Percentiles rank a stretch among this genome's conserved stretches.
phyloP scores from a whole-genome alignment of 2,329 filamentous ascomycete species.

The Ilyonectria mors-panacis region DNA sequence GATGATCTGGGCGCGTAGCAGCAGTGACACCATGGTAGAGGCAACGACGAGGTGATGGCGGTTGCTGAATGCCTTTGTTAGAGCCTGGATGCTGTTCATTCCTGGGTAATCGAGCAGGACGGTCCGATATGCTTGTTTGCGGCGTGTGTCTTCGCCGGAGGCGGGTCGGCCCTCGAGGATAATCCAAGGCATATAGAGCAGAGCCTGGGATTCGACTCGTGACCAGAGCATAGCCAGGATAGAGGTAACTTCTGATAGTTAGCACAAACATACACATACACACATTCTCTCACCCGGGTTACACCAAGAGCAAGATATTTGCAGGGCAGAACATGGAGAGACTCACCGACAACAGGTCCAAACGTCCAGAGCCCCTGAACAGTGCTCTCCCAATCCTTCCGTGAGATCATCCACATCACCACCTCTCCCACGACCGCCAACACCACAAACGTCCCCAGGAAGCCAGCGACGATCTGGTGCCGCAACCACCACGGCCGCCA shows the following conservation, averaged over 20 bases:
- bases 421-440: conserved; percentile 44
- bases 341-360: conserved; percentile 48
- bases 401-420: conserved; percentile 44
- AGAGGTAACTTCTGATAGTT: conserved; percentile 41
- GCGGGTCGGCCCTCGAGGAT: conserved; percentile 43
- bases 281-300: neutral
- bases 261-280: neutral
- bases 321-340: neutral
- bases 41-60: conserved; percentile 47
- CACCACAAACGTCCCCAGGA: conserved; percentile 37
- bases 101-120: conserved; percentile 48
- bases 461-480: conserved; percentile 38
- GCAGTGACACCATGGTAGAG: conserved; percentile 40
- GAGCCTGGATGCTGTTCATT: conserved; percentile 41
- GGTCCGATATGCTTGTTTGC: conserved; percentile 47
- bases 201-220: conserved; percentile 48
- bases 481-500: conserved; percentile 48
- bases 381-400: conserved; percentile 33
- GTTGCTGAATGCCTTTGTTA: conserved; percentile 40
- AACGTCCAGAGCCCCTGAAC: conserved; percentile 48
- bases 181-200: conserved; percentile 50
- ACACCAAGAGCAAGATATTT: neutral
- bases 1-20: conserved; percentile 45
- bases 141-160: conserved; percentile 46
- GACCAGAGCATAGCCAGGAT: conserved; percentile 46